phyloP scores from a whole-genome alignment of 73 alveolate genomes.

The Stentor coeruleus region DNA sequence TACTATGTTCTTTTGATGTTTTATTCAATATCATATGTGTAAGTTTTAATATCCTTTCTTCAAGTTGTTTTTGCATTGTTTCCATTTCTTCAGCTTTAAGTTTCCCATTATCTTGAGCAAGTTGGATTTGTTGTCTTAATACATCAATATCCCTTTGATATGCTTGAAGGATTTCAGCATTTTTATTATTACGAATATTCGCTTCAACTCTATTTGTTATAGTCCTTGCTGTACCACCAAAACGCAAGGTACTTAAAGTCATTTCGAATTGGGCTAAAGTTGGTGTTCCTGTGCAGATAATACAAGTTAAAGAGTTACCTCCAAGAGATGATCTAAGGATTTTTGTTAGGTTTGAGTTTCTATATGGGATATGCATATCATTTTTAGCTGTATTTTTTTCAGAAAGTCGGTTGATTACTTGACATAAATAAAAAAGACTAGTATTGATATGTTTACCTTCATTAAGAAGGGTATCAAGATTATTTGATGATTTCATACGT shows the following conservation, averaged over 20 bases:
- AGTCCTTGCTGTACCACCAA: constrained; percentile 94
- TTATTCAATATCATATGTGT: constrained; percentile 13
- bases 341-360: constrained; percentile 94
- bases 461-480: constrained; percentile 33
- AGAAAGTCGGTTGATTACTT: constrained; percentile 70
- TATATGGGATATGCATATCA: constrained; percentile 81
- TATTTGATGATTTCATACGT: not conserved
- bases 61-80: not conserved
- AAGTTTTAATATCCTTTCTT: not conserved
- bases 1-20: not conserved
- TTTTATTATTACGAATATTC: constrained; percentile 39
- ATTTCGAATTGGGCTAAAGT: constrained; percentile 16
- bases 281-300: constrained; percentile 54
- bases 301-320: constrained; percentile 94
- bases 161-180: constrained; percentile 29
- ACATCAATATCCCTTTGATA: constrained; percentile 28
- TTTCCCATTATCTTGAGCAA: constrained; percentile 78
- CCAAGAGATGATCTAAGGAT: constrained; percentile 93
- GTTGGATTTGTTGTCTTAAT: constrained; percentile 48
- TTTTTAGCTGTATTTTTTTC: constrained; percentile 37
- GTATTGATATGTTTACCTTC: constrained; percentile 85
- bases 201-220: constrained; percentile 85
- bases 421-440: constrained; percentile 69
- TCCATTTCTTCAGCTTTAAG: not conserved
- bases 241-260: constrained; percentile 75